Evolutionary conservation across 2,329 filamentous ascomycete genomes (phyloP).

Genomic region (Xylaria sp.): DNA sequence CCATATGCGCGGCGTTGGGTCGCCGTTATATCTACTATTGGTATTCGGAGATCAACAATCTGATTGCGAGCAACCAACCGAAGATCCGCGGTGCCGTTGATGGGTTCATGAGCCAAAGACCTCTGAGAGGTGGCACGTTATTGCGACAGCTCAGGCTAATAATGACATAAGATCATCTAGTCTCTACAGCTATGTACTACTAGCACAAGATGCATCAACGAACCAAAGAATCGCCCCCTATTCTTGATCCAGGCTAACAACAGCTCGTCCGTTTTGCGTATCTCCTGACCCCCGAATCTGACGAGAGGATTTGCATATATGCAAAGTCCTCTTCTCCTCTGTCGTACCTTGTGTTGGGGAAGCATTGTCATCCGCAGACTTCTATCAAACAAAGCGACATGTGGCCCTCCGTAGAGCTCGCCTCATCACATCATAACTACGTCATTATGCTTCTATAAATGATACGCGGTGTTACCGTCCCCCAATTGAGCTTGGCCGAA

Average conservation of each 20-base stretch:
- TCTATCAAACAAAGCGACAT: constrained; percentile 4
- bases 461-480: constrained; percentile 26
- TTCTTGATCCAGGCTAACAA: not conserved
- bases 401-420: constrained; percentile 20
- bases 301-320: not conserved
- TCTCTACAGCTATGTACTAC: too few relatives aligned
- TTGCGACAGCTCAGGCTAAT: constrained; percentile 17
- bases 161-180: constrained; percentile 24
- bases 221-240: not conserved
- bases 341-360: constrained; percentile 4
- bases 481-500: constrained; percentile 9
- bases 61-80: constrained; percentile 8
- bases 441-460: constrained; percentile 28
- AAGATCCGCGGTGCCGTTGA: constrained; percentile 9
- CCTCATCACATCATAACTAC: constrained; percentile 33
- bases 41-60: constrained; percentile 10
- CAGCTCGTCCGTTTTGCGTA: not conserved
- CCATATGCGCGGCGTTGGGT: not conserved
- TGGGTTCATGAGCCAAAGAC: constrained; percentile 8
- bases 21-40: not conserved
- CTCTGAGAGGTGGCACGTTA: constrained; percentile 5
- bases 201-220: constrained; percentile 13
- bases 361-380: not conserved
- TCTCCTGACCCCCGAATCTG: not conserved
- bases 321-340: not conserved